Conservation (phyloP, 2,329 filamentous ascomycete species). For the Alternaria metachromatica region DNA sequence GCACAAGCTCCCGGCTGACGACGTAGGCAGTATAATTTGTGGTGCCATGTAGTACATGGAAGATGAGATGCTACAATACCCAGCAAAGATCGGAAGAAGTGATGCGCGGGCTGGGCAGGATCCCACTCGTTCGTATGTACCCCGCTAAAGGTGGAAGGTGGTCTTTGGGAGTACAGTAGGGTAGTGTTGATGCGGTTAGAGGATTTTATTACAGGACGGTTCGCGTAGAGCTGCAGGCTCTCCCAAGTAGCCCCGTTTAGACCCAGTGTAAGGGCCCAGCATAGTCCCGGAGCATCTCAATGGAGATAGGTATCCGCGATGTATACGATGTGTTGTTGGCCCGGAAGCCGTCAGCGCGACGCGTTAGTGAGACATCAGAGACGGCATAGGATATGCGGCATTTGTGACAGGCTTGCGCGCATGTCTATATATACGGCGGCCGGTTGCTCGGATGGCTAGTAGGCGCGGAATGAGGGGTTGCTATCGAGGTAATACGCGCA, state of each 20-base stretch:
- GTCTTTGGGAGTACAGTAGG: conserved; percentile 9
- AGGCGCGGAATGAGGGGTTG: neutral
- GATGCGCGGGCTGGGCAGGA: neutral
- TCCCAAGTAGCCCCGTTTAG: neutral
- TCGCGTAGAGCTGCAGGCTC: conserved; percentile 9
- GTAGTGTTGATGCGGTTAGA: conserved; percentile 18
- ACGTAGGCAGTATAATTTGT: neutral
- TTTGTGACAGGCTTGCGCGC: conserved; percentile 6
- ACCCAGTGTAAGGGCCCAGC: neutral
- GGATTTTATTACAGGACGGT: conserved; percentile 3
- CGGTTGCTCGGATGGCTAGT: neutral
- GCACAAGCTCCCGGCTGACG: neutral
- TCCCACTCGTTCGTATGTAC: conserved; percentile 9
- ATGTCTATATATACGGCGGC: neutral
- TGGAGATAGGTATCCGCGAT: conserved; percentile 13
- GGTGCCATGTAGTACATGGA: neutral
- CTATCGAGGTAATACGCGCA: neutral
- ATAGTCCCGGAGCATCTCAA: conserved; percentile 8
- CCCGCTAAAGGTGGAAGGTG: conserved; percentile 18
- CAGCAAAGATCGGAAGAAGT: neutral
- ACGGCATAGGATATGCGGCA: neutral
- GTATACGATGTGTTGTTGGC: neutral
- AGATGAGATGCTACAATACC: neutral
- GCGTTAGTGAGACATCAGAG: neutral
- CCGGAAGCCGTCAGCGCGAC: neutral